These are phyloP conservation scores for Eimeria sp. DNA, from an alignment of 169 alveolate species.

Conservation along the genomic window DNA sequence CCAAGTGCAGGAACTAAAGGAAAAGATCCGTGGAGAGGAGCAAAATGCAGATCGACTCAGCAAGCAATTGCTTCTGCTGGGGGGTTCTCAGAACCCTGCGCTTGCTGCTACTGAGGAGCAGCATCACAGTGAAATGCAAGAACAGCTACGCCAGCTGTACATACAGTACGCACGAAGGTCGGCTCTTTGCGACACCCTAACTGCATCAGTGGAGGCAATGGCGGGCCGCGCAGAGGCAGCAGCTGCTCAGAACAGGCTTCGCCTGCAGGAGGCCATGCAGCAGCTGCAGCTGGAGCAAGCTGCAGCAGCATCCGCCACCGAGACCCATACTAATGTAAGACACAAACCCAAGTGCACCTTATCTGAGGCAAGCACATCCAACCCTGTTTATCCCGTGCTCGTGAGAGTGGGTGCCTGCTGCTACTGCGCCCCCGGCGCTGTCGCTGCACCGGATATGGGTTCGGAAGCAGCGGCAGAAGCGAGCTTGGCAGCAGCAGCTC, in stretches of 20 bases:
- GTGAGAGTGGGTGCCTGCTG: not conserved
- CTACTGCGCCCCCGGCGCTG: not conserved
- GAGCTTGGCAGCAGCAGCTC: not conserved
- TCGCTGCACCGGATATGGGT: not conserved
- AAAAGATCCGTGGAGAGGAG: constrained; percentile 9
- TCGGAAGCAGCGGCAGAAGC: not conserved
- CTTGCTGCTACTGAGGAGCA: constrained; percentile 13
- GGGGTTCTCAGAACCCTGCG: constrained; percentile 32
- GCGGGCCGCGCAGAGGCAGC: constrained; percentile 60
- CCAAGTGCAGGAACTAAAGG: constrained; percentile 59
- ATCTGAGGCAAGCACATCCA: not conserved
- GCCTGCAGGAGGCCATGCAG: constrained; percentile 60
- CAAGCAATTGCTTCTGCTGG: constrained; percentile 54
- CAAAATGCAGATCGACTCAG: constrained; percentile 50
- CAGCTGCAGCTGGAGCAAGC: constrained; percentile 42
- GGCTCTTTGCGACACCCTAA: constrained; percentile 65
- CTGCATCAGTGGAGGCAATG: constrained; percentile 49
- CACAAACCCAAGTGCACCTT: not conserved
- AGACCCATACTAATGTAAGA: constrained; percentile 52
- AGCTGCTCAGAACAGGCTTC: constrained; percentile 50
- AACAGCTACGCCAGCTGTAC: constrained; percentile 67
- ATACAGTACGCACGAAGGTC: constrained; percentile 60
- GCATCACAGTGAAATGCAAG: constrained; percentile 57
- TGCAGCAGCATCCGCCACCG: constrained; percentile 42
- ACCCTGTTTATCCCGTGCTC: not conserved